Evolutionary conservation across 2,329 filamentous ascomycete species (phyloP).

Genomic region (Ophiocordyceps camponoti-saundersi): DNA sequence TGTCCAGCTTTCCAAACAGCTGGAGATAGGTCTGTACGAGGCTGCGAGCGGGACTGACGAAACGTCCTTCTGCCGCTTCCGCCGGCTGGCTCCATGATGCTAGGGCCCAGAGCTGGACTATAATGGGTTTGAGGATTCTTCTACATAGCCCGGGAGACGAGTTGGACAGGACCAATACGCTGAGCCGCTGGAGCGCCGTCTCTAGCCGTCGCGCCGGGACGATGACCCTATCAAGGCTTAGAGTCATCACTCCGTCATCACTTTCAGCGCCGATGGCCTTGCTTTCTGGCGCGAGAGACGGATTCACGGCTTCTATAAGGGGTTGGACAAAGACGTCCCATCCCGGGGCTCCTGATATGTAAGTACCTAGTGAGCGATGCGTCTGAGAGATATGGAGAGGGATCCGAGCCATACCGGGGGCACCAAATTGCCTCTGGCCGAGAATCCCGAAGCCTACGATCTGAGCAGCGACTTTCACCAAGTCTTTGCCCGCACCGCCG

Average conservation of each 20-base stretch:
- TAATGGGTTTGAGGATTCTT: constrained; percentile 38
- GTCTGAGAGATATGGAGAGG: not conserved
- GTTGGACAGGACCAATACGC: constrained; percentile 40
- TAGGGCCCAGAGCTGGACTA: constrained; percentile 47
- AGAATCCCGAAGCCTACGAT: constrained; percentile 41
- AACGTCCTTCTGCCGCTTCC: constrained; percentile 17
- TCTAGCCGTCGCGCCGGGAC: constrained; percentile 29
- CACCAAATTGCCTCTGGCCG: constrained; percentile 44
- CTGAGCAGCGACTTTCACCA: constrained; percentile 19
- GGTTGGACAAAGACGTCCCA: constrained; percentile 47
- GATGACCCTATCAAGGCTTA: constrained; percentile 24
- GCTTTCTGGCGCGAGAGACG: constrained; percentile 11
- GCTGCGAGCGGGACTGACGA: constrained; percentile 26
- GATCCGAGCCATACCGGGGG: constrained; percentile 28
- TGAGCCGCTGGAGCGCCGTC: constrained; percentile 35
- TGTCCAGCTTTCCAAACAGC: constrained; percentile 33
- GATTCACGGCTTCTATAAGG: constrained; percentile 34
- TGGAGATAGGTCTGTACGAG: constrained; percentile 41
- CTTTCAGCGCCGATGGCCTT: constrained; percentile 4
- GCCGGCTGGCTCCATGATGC: constrained; percentile 28
- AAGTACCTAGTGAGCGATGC: constrained; percentile 1
- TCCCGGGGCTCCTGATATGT: constrained; percentile 30
- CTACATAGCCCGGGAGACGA: constrained; percentile 49
- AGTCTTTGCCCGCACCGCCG: constrained; percentile 22
- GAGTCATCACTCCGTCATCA: constrained; percentile 25